phyloP scores from a whole-genome alignment of 169 alveolate species.

The Eimeria tenella region DNA sequence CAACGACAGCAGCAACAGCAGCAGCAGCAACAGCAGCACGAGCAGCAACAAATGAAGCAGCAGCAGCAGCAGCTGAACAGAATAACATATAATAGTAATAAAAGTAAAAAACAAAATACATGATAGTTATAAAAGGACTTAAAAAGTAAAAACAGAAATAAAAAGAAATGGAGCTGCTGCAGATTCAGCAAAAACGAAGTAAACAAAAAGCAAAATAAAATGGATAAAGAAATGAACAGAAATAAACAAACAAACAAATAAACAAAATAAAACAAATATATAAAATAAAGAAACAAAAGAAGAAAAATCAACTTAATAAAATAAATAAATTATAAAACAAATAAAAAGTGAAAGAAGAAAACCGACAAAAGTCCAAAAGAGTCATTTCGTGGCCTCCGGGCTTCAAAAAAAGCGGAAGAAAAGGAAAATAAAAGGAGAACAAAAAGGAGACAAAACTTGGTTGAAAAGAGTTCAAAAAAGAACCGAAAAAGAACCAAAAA shows the following conservation, averaged over 20 bases:
- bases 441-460: neutral
- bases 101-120: too few species aligned
- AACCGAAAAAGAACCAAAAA: neutral
- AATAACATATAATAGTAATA: neutral
- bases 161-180: too few species aligned
- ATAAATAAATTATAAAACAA: neutral
- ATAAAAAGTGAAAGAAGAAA: neutral
- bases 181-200: too few species aligned
- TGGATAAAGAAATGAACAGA: neutral
- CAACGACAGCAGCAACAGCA: neutral
- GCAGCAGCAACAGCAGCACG: constrained; percentile 1
- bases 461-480: neutral
- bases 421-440: neutral
- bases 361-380: too few species aligned
- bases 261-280: neutral
- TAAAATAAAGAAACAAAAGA: neutral
- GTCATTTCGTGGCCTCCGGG: neutral
- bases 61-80: neutral
- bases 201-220: too few species aligned
- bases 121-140: too few species aligned
- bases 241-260: neutral
- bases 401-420: neutral
- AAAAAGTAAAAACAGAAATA: too few species aligned
- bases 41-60: neutral
- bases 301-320: too few species aligned